These are phyloP conservation scores for Rhodomyrtus psidioides DNA, from an alignment of 441 rosid genomes.

Conservation along the genomic window DNA sequence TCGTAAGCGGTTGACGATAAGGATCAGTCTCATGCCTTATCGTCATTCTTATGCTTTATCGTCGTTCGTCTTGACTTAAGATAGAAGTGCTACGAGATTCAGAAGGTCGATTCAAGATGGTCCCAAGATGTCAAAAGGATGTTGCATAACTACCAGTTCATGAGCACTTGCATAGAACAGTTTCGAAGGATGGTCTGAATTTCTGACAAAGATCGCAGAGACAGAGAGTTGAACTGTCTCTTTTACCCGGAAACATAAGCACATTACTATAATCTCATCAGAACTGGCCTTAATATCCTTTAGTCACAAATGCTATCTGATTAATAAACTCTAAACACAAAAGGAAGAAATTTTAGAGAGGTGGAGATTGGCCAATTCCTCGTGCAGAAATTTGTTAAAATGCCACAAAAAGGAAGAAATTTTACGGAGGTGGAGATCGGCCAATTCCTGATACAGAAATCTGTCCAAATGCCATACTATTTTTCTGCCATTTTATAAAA, in stretches of 20 bases:
- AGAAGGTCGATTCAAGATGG: background rate
- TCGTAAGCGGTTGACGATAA: background rate
- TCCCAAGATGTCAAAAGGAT: background rate
- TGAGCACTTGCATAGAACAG: background rate
- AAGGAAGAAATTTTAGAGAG: background rate
- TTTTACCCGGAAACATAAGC: background rate
- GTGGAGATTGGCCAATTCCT: background rate
- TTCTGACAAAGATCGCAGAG: background rate
- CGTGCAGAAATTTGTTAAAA: background rate
- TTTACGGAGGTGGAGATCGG: background rate
- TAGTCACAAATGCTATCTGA: background rate
- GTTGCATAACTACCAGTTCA: background rate
- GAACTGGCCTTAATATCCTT: background rate
- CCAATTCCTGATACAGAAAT: background rate
- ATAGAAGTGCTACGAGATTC: background rate
- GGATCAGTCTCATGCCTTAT: background rate
- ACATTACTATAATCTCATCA: background rate
- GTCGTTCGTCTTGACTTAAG: background rate
- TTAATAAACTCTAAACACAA: background rate
- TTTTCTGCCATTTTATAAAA: background rate
- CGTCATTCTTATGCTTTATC: background rate
- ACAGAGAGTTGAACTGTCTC: background rate
- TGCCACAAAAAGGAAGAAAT: background rate
- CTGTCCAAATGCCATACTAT: background rate
- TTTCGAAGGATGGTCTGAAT: background rate